A percentile compares a stretch with the other conserved stretches of the same genome.
Conservation (phyloP, 306 rosid species). For the Sesbania bispinosa region DNA sequence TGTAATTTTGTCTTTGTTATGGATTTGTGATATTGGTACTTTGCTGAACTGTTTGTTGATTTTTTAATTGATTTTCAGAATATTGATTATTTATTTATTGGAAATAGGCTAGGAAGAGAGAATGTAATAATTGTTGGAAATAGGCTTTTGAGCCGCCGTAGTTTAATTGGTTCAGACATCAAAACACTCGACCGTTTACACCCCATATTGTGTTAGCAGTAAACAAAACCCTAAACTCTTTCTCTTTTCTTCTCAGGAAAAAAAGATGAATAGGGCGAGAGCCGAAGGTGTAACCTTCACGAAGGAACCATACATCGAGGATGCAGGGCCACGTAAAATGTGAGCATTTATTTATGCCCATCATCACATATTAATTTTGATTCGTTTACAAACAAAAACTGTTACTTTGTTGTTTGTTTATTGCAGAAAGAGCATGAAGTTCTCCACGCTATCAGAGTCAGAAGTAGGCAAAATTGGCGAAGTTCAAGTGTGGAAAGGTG, state of each 20-base stretch:
- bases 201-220: too few relatives aligned
- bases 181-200: too few relatives aligned
- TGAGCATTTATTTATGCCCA: conserved; percentile 15
- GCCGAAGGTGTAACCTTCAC: conserved; percentile 53
- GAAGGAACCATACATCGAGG: conserved; percentile 74
- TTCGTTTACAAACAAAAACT: not conserved
- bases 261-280: conserved; percentile 39
- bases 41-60: too few relatives aligned
- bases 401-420: conserved; percentile 1
- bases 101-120: too few relatives aligned
- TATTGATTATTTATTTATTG: too few relatives aligned
- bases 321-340: conserved; percentile 65
- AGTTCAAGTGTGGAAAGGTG: conserved; percentile 57
- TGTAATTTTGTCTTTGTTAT: too few relatives aligned
- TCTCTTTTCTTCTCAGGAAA: not conserved
- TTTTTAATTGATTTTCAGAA: too few relatives aligned
- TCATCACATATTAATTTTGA: not conserved
- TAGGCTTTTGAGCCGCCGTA: too few relatives aligned
- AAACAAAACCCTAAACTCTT: not conserved
- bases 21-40: too few relatives aligned
- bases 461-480: conserved; percentile 68
- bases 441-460: conserved; percentile 53
- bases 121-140: too few relatives aligned
- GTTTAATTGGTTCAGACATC: too few relatives aligned
- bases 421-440: conserved; percentile 64